Evolutionary conservation across 768 basidiomycete species (phyloP).

Genomic region (Ramaria rubella): DNA sequence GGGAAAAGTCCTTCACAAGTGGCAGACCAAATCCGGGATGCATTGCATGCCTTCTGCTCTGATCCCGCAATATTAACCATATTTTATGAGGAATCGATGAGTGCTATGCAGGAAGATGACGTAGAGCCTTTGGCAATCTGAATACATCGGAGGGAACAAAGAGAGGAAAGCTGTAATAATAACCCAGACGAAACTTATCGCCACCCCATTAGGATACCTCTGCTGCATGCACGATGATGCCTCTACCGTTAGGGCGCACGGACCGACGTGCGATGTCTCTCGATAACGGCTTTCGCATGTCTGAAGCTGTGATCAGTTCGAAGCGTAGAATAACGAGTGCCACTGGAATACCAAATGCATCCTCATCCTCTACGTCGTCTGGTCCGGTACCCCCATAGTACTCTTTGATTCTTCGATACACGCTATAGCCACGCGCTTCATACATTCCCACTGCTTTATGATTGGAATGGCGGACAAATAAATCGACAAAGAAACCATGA

Average conservation of each 20-base stretch:
- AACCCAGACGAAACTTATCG: not conserved
- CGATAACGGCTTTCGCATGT: conserved; percentile 40
- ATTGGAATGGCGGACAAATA: conserved; percentile 91
- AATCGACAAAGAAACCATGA: conserved; percentile 86
- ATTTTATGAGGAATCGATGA: conserved; percentile 73
- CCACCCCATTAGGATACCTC: conserved; percentile 28
- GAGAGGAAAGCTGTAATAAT: not conserved
- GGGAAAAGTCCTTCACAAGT: conserved; percentile 48
- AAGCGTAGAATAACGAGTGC: not conserved
- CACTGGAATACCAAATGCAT: conserved; percentile 72
- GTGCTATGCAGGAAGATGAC: conserved; percentile 20
- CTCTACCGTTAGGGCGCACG: conserved; percentile 30
- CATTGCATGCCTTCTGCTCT: conserved; percentile 59
- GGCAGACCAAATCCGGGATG: conserved; percentile 55
- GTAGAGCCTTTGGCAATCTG: conserved; percentile 9
- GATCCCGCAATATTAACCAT: conserved; percentile 44
- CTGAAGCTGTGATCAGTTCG: conserved; percentile 15
- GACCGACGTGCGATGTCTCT: conserved; percentile 29
- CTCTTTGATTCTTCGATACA: conserved; percentile 83
- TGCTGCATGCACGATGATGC: conserved; percentile 30
- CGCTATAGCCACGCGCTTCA: conserved; percentile 87
- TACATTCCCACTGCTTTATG: conserved; percentile 84
- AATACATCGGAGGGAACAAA: not conserved
- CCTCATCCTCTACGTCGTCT: conserved; percentile 77
- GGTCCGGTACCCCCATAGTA: conserved; percentile 83